Evolutionary conservation across 331 rosid genomes (phyloP), one percentile per base, ranked within the genome.

Genomic region (Arachis monticola): DNA sequence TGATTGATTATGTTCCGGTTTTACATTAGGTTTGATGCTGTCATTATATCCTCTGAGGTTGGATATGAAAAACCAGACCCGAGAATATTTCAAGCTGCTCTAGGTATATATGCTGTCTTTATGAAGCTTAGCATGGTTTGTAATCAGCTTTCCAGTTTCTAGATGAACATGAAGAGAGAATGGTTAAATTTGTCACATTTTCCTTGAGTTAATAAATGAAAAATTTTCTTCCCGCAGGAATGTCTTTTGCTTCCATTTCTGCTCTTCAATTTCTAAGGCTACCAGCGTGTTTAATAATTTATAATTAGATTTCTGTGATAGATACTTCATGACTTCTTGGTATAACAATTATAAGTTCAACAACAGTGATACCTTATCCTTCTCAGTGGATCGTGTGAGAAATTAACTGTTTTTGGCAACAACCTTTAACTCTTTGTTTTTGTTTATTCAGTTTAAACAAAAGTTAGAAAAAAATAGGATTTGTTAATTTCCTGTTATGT

Each of bases 41-140:
- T 90, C 73, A 79, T 94, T 72, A 86, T 94, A 75, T 90, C 99
- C 67, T 88, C 96, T 1, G 99, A 94, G 84, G 95, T 94, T 73
- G 93, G 95, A 60, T 87, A 86, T 79, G 99, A 94, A 81, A 94
- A 94, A 80, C 99, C 99, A 68, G 96, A 94, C 87, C 86, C 85
- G 64, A 81, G 80, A 78, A 91, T 92, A 87, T 92, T 92, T 83
- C 78, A 88, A 85, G 90, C 97, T 72, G 97, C 97, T 59, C 77
- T 94, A 87, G 96, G 97, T 92, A 83, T 51, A 69, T 67, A 69
- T 47, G 51, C 56, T 51, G 60, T 14, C 64, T 32, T 40, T 42
- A n/a, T 60, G 41, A 11, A 9, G 35, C 53, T 5, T 77, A 13
- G 30, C 45, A 2, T 14, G n/a, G 8, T 56, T 45, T 6, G 61